Evolutionary conservation across 2,329 filamentous ascomycete species (phyloP), one percentile per base, ranked within the genome.

Genomic region (Sporothrix sp.): DNA sequence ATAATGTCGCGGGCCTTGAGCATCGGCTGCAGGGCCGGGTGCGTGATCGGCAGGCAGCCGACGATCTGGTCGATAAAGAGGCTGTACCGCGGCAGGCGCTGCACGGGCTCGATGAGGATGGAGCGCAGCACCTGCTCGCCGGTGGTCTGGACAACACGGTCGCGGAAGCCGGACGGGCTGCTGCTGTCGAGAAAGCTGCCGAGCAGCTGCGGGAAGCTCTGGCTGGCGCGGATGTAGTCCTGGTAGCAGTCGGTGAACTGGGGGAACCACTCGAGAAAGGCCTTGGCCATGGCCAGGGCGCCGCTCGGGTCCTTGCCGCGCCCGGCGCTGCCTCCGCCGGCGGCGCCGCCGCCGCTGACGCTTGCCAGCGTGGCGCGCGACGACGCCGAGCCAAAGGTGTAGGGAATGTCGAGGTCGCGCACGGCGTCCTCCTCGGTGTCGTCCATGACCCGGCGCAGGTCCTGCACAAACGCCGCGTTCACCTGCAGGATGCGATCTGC

Each of bases 31-130:
- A 95, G 74, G 0, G 90, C 90, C 3, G 89, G 87, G 63, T 97
- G 90, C 8, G 85, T 82, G 46, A 90, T 79, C 4, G 91, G 90
- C 16, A 97, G 76, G 54, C 85, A 89, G 57, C 84, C 82, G 43
- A 93, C 79, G 62, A 98, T 96, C 61, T 94, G 90, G 68, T 98
- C 93, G 59, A 98, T 97, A 62, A 97, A 84, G 32, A 98, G 73
- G 61, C 88, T 96, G 68, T 98, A 98, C 23, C 93, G 84, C 23
- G 93, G 93, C 48, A 98, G 75, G 48, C 93, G 79, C 66, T 98
- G 93, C 0, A 98, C 90, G 2, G 93, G 93, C 66, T 98, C 93
- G 64, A 98, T 98, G 50, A 98, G 76, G 56, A 93, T 78, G 3
- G 93, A 97, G 44, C 87, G 89, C 49, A 97, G 77, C 52, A 82